These are phyloP conservation scores for Ophiostoma sp. DNA, from an alignment of 2,329 filamentous ascomycete genomes.

Conservation along the genomic window DNA sequence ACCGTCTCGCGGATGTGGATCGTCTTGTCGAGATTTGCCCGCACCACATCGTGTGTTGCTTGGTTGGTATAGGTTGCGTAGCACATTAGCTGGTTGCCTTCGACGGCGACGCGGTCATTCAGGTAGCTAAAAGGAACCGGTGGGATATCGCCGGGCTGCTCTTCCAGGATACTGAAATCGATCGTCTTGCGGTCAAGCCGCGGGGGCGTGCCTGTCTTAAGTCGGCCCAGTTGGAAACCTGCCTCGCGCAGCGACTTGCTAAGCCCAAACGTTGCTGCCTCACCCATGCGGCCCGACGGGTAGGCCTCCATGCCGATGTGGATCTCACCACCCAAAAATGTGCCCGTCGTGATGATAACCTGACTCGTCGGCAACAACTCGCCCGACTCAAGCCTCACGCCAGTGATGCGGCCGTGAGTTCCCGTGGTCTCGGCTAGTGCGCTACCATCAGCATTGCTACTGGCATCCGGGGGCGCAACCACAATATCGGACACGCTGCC, in stretches of 20 bases:
- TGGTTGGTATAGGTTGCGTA: conserved; percentile 83
- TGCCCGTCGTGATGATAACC: conserved; percentile 93
- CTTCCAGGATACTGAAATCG: conserved; percentile 64
- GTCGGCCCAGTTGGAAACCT: conserved; percentile 78
- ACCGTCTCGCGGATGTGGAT: conserved; percentile 95
- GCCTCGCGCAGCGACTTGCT: conserved; percentile 86
- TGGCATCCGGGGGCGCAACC: conserved; percentile 43
- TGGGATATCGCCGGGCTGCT: conserved; percentile 75
- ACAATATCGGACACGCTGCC: conserved; percentile 93
- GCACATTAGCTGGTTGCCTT: conserved; percentile 74
- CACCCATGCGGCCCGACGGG: conserved; percentile 86
- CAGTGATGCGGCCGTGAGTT: conserved; percentile 62
- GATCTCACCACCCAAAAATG: conserved; percentile 91
- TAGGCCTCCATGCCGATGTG: conserved; percentile 83
- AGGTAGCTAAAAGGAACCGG: conserved; percentile 89
- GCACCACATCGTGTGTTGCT: conserved; percentile 73
- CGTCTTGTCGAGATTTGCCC: conserved; percentile 87
- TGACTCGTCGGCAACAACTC: conserved; percentile 72
- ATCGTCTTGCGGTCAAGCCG: conserved; percentile 78
- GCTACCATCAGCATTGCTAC: conserved; percentile 31
- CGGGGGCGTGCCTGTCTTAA: conserved; percentile 95
- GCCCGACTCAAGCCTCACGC: conserved; percentile 81
- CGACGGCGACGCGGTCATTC: conserved; percentile 69
- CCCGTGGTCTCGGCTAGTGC: not conserved
- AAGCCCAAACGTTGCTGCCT: conserved; percentile 85